Evolutionary conservation across 768 basidiomycete genomes (phyloP).

Genomic region (Wakefieldia striispora): DNA sequence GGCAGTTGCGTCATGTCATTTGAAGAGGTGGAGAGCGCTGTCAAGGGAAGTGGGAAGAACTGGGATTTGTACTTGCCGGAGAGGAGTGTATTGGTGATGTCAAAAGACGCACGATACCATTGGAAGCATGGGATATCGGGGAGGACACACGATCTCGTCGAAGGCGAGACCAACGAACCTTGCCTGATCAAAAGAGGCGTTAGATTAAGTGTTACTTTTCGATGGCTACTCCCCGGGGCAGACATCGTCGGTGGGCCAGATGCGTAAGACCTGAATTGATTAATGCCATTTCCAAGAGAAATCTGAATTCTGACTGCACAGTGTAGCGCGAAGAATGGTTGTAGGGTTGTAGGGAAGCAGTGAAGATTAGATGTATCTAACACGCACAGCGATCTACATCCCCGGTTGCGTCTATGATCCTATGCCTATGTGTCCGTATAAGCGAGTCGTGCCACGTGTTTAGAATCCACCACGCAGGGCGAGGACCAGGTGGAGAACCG

Average conservation of each 20-base stretch:
- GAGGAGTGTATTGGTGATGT: conserved; percentile 73
- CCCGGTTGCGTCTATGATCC: conserved; percentile 24
- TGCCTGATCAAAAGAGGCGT: conserved; percentile 50
- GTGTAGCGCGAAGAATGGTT: not conserved
- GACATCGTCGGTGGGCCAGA: conserved; percentile 68
- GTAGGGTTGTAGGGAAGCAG: conserved; percentile 8
- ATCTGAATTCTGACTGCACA: conserved; percentile 1
- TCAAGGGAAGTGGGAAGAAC: not conserved
- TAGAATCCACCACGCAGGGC: conserved; percentile 88
- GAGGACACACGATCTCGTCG: conserved; percentile 58
- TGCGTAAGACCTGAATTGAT: conserved; percentile 11
- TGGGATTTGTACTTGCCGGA: conserved; percentile 70
- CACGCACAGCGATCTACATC: conserved; percentile 25
- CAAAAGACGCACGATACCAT: conserved; percentile 75
- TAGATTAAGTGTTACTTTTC: conserved; percentile 80
- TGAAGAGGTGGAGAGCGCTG: conserved; percentile 26
- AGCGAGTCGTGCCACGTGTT: conserved; percentile 4
- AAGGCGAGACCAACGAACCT: conserved; percentile 22
- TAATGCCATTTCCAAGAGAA: not conserved
- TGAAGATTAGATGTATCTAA: conserved; percentile 30
- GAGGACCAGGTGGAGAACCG: conserved; percentile 91
- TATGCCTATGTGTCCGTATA: conserved; percentile 19
- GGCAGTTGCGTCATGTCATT: conserved; percentile 84
- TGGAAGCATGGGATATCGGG: conserved; percentile 90
- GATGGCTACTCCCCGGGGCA: conserved; percentile 84